These are phyloP conservation scores for Xylaria arbuscula DNA, from an alignment of 2,329 filamentous ascomycete species.

Conservation along the genomic window DNA sequence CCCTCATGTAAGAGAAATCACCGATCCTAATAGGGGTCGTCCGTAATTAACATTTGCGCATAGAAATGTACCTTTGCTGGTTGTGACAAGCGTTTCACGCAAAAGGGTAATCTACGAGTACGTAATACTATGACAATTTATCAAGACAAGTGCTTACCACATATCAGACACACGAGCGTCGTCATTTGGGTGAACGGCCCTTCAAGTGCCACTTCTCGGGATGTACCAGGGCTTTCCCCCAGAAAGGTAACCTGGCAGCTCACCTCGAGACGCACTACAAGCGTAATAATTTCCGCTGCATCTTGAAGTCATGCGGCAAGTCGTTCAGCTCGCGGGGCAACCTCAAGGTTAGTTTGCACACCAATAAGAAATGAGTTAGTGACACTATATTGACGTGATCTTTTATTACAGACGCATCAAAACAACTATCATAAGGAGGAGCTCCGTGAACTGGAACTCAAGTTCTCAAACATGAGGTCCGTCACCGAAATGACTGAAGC, in stretches of 20 bases:
- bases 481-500: constrained; percentile 72
- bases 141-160: constrained; percentile 31
- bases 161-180: constrained; percentile 80
- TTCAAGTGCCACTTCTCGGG: constrained; percentile 69
- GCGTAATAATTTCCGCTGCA: constrained; percentile 82
- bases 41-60: constrained; percentile 18
- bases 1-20: constrained; percentile 77
- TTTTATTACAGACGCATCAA: constrained; percentile 67
- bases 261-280: constrained; percentile 85
- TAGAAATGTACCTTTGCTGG: constrained; percentile 41
- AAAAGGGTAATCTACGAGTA: constrained; percentile 90
- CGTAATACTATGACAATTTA: constrained; percentile 39
- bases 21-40: neutral
- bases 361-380: neutral
- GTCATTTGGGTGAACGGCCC: constrained; percentile 88
- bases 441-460: constrained; percentile 74
- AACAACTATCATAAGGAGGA: constrained; percentile 91
- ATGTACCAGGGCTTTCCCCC: constrained; percentile 84
- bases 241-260: constrained; percentile 85
- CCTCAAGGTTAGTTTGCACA: constrained; percentile 73
- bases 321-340: constrained; percentile 91
- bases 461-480: constrained; percentile 71
- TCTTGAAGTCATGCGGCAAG: constrained; percentile 85
- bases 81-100: constrained; percentile 82
- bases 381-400: constrained; percentile 15